Evolutionary conservation across 345 rosid species (phyloP).

Genomic region (Theobroma cacao): DNA sequence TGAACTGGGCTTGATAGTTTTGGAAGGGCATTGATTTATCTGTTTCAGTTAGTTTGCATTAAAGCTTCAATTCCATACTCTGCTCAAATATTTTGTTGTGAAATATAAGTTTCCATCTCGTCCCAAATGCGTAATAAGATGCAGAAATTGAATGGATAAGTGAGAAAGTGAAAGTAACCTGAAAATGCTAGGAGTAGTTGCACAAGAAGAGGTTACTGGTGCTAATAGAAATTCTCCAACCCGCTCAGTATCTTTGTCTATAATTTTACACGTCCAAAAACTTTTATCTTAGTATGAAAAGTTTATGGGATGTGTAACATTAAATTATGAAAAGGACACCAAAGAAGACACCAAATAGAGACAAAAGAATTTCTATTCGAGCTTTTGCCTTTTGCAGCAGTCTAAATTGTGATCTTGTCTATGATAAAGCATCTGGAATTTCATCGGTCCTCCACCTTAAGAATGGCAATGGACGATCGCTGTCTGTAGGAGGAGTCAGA

Average conservation of each 20-base stretch:
- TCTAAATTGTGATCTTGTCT: background rate
- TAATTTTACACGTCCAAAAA: no score
- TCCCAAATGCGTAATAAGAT: background rate
- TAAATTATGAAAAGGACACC: no score
- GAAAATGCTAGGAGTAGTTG: background rate
- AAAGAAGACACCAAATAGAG: no score
- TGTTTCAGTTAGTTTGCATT: background rate
- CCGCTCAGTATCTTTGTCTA: no score
- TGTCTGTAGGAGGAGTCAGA: background rate
- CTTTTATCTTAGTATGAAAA: no score
- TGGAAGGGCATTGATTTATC: background rate
- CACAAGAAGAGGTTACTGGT: background rate
- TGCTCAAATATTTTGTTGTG: background rate
- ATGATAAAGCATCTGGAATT: background rate
- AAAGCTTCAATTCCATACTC: background rate
- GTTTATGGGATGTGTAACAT: no score
- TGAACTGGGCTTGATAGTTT: background rate
- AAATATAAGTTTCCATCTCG: background rate
- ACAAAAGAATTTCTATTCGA: no score
- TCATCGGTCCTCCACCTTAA: slow-evolving; percentile 1
- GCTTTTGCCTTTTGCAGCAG: background rate
- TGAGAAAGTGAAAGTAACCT: background rate
- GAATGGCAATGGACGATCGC: background rate
- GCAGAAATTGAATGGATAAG: background rate
- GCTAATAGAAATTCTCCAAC: no score